Percentiles rank a stretch among this genome's conserved stretches.
phyloP scores from a whole-genome alignment of 164 flowering plant species.

The Echeveria elegans region DNA sequence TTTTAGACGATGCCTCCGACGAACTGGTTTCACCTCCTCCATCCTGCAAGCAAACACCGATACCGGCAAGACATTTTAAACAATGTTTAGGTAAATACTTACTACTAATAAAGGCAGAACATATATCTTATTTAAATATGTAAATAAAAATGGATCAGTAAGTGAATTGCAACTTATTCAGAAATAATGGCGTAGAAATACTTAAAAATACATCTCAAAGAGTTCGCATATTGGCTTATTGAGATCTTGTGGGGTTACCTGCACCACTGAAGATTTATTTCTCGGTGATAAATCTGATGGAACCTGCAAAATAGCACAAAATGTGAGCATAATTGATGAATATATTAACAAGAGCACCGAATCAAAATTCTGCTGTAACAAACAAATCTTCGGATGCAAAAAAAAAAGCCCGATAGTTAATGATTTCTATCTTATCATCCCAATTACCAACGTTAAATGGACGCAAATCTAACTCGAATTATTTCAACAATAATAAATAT shows the following conservation, averaged over 20 bases:
- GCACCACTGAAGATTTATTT: constrained; percentile 20
- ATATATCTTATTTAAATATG: too few relatives aligned
- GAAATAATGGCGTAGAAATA: not conserved
- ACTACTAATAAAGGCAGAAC: not conserved
- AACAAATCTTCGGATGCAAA: not conserved
- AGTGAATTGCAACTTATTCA: too few relatives aligned
- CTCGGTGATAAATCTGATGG: too few relatives aligned
- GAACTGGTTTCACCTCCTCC: constrained; percentile 27
- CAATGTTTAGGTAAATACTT: constrained; percentile 6
- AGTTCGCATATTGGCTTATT: not conserved
- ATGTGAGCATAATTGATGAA: not conserved
- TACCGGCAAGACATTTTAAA: not conserved
- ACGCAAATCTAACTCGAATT: not conserved
- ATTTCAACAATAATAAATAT: not conserved
- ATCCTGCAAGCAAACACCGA: constrained; percentile 29
- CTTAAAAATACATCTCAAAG: not conserved
- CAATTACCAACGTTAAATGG: not conserved
- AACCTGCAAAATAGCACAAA: constrained; percentile 14
- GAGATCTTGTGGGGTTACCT: constrained; percentile 24
- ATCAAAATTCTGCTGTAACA: not conserved
- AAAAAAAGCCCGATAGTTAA: too few relatives aligned
- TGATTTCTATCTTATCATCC: not conserved
- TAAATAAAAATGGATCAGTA: not conserved
- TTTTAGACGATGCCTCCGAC: constrained; percentile 42
- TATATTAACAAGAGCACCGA: not conserved